phyloP scores from a whole-genome alignment of 139 green algal species.

The Chlorella vulgaris region DNA sequence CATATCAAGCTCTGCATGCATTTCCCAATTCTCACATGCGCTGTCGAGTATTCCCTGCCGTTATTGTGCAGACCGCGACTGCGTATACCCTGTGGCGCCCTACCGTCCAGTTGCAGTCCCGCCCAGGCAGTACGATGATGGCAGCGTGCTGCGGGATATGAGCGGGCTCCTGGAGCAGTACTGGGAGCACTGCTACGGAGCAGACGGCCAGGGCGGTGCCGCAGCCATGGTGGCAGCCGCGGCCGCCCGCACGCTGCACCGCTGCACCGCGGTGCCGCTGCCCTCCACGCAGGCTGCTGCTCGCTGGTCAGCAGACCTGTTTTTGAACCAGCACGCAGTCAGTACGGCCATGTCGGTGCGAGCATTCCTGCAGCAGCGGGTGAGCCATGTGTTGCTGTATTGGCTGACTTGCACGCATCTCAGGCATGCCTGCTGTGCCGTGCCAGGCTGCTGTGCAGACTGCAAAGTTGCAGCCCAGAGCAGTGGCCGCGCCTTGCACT shows the following conservation, averaged over 20 bases:
- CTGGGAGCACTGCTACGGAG: constrained; percentile 21
- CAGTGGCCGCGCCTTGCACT: too few relatives aligned
- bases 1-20: too few relatives aligned
- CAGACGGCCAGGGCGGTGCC: constrained; percentile 7
- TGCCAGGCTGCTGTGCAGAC: not conserved
- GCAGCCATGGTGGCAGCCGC: not conserved
- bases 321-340: not conserved
- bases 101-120: constrained; percentile 7
- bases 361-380: not conserved
- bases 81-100: not conserved
- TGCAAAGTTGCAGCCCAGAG: not conserved
- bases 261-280: not conserved
- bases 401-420: not conserved
- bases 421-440: too few relatives aligned
- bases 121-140: constrained; percentile 10
- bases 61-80: constrained; percentile 2
- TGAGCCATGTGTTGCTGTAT: not conserved
- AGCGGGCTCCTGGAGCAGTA: not conserved
- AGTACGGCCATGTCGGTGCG: not conserved
- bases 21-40: too few relatives aligned
- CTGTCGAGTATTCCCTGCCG: too few relatives aligned
- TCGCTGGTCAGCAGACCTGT: not conserved
- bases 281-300: not conserved
- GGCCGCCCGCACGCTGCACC: not conserved
- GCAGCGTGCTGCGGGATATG: constrained; percentile 26